Evolutionary conservation across 345 rosid genomes (phyloP).

Genomic region (Ceriops decandra): DNA sequence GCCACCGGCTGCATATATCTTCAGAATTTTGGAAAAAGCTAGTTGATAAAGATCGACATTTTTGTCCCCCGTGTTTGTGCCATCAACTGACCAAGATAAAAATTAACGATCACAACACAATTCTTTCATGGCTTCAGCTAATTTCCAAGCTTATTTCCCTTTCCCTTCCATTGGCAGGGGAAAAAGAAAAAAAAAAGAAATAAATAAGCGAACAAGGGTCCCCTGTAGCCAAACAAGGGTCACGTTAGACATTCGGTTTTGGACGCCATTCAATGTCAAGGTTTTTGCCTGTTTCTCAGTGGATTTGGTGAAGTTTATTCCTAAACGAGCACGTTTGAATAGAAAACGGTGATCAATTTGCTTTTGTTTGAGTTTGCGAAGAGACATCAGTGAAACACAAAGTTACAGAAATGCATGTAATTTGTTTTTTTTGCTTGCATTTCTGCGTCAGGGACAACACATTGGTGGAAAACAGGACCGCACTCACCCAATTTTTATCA

Average conservation of each 20-base stretch:
- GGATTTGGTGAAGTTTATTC: too few relatives aligned
- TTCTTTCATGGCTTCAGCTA: too few relatives aligned
- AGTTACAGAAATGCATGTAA: background rate
- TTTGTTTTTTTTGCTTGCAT: background rate
- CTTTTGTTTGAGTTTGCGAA: background rate
- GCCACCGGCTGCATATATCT: background rate
- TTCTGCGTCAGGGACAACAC: background rate
- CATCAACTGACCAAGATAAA: background rate
- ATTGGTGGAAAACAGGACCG: background rate
- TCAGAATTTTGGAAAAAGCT: background rate
- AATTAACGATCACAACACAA: background rate
- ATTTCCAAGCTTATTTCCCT: too few relatives aligned
- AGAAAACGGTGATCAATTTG: background rate
- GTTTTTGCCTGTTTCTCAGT: too few relatives aligned
- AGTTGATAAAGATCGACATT: background rate
- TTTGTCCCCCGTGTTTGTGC: background rate
- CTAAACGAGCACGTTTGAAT: background rate
- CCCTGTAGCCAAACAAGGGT: too few relatives aligned
- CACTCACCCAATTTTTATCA: background rate
- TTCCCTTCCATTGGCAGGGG: too few relatives aligned
- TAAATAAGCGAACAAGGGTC: too few relatives aligned
- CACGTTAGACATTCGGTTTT: too few relatives aligned
- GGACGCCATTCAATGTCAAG: too few relatives aligned
- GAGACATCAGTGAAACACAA: background rate
- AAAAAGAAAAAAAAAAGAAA: too few relatives aligned